Evolutionary conservation across 331 rosid genomes (phyloP).

Genomic region (Malus hybrid): DNA sequence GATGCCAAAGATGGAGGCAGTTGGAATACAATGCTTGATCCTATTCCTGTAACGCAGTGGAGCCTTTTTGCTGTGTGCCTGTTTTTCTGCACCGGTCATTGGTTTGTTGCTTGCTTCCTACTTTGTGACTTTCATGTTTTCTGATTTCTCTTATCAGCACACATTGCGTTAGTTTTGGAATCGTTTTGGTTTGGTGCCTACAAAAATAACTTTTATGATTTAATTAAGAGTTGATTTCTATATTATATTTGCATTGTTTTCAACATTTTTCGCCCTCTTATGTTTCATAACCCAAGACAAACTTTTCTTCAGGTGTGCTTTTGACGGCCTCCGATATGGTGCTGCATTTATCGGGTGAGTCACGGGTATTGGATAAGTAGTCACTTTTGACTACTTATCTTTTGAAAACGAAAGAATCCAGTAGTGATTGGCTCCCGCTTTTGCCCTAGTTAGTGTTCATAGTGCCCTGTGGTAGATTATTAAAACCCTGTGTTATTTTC

Average conservation of each 20-base stretch:
- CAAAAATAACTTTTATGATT: background rate
- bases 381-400: background rate
- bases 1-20: constrained; percentile 26
- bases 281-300: background rate
- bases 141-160: constrained; percentile 9
- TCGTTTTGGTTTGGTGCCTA: constrained; percentile 3
- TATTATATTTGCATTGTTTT: background rate
- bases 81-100: constrained; percentile 94
- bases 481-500: constrained; percentile 17
- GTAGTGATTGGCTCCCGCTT: background rate
- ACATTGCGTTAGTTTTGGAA: constrained; percentile 1
- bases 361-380: background rate
- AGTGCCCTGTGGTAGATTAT: constrained; percentile 3
- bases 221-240: background rate
- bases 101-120: constrained; percentile 48
- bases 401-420: background rate
- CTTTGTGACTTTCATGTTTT: background rate
- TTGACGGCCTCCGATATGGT: constrained; percentile 93
- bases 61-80: constrained; percentile 75
- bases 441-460: background rate
- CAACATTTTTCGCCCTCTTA: background rate
- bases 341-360: constrained; percentile 95
- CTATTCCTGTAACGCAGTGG: constrained; percentile 76
- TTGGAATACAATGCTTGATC: constrained; percentile 27
- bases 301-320: constrained; percentile 79